A percentile compares a stretch with the other conserved stretches of the same genome.
Conservation (phyloP, 148 eudicot species). For the Fagopyrum homotropicum region DNA sequence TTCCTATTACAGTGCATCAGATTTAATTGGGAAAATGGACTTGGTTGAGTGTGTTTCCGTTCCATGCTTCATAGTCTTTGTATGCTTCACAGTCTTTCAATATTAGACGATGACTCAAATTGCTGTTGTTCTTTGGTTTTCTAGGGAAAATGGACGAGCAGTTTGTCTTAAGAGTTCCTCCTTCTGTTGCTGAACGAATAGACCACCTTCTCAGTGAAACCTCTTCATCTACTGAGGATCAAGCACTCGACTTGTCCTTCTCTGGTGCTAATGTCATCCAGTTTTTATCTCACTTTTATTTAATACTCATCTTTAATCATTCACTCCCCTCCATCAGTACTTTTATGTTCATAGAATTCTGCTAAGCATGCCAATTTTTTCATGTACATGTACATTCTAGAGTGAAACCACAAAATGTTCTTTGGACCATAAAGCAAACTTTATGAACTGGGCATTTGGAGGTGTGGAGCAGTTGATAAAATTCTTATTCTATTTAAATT, state of each 20-base stretch:
- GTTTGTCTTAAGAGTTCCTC: conserved; percentile 81
- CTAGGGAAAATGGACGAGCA: conserved; percentile 71
- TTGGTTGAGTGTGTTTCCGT: no score
- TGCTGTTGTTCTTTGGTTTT: neutral
- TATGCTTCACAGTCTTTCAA: neutral
- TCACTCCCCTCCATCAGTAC: neutral
- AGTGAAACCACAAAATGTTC: neutral
- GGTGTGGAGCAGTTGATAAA: neutral
- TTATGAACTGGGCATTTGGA: neutral
- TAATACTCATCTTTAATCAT: neutral
- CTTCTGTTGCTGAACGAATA: conserved; percentile 77
- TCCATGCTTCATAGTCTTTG: neutral
- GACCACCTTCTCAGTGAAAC: conserved; percentile 65
- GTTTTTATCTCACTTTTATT: neutral
- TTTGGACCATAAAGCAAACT: neutral
- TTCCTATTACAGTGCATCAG: neutral
- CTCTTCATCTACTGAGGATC: conserved; percentile 54
- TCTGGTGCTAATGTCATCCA: conserved; percentile 32
- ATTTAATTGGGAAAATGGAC: neutral
- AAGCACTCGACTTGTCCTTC: conserved; percentile 72
- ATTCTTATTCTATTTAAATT: neutral
- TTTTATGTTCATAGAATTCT: neutral
- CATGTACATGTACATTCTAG: neutral
- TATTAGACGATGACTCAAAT: neutral
- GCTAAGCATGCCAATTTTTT: neutral